A percentile compares a stretch with the other conserved stretches of the same genome.
These are phyloP conservation scores for Amanita jacksonii DNA, from an alignment of 768 basidiomycete species.

Conservation along the genomic window DNA sequence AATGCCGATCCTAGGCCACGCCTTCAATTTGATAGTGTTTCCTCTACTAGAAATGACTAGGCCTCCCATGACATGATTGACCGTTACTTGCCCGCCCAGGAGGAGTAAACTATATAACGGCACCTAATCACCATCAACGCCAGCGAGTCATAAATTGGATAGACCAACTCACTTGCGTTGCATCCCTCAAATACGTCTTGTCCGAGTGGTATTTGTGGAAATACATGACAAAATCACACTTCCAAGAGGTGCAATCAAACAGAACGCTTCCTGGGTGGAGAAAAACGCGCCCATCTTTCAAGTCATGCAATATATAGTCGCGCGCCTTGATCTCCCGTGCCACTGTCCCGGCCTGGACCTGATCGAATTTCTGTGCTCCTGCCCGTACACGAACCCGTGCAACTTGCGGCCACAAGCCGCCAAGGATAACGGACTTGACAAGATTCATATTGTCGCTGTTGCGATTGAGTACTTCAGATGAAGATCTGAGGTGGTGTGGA, in stretches of 20 bases:
- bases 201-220: constrained; percentile 76
- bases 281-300: constrained; percentile 58
- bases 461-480: constrained; percentile 44
- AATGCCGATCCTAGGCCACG: constrained; percentile 87
- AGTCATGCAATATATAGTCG: constrained; percentile 78
- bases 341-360: constrained; percentile 73
- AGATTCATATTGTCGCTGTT: constrained; percentile 64
- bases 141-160: neutral
- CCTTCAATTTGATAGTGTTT: constrained; percentile 50
- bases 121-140: constrained; percentile 34
- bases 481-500: constrained; percentile 33
- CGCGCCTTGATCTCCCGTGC: constrained; percentile 78
- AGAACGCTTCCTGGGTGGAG: constrained; percentile 77
- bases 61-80: constrained; percentile 78
- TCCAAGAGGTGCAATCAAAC: constrained; percentile 67
- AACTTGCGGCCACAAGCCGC: constrained; percentile 81
- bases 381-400: constrained; percentile 67
- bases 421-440: constrained; percentile 76
- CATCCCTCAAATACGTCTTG: constrained; percentile 81
- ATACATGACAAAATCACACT: constrained; percentile 71
- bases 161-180: constrained; percentile 56
- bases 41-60: constrained; percentile 50
- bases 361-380: constrained; percentile 74
- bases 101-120: constrained; percentile 80
- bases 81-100: constrained; percentile 71